phyloP scores from a whole-genome alignment of 345 rosid species.

The Acer negundo region DNA sequence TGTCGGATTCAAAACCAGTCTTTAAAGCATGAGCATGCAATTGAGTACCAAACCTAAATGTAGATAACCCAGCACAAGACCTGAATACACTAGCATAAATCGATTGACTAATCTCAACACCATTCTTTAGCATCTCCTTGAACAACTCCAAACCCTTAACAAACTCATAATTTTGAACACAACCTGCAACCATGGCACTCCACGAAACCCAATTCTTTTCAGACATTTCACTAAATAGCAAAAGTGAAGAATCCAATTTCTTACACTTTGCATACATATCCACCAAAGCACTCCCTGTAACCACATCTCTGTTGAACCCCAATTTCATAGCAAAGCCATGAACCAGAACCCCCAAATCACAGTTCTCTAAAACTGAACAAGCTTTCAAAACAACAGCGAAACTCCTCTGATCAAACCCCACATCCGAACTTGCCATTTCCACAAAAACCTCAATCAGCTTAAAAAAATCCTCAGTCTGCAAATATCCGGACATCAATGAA shows the following conservation, averaged over 20 bases:
- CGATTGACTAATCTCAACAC: slow-evolving; percentile 72
- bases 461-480: slow-evolving; percentile 51
- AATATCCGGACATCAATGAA: slow-evolving; percentile 76
- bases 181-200: slow-evolving; percentile 86
- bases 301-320: slow-evolving; percentile 65
- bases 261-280: slow-evolving; percentile 91
- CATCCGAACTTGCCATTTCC: slow-evolving; percentile 55
- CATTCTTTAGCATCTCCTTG: slow-evolving; percentile 64
- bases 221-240: slow-evolving; percentile 57
- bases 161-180: slow-evolving; percentile 61
- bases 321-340: slow-evolving; percentile 57
- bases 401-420: slow-evolving; percentile 50
- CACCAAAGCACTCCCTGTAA: slow-evolving; percentile 76
- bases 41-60: slow-evolving; percentile 61
- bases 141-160: slow-evolving; percentile 58
- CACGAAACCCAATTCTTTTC: slow-evolving; percentile 77
- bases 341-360: slow-evolving; percentile 60
- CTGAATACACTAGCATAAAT: slow-evolving; percentile 82
- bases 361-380: slow-evolving; percentile 52
- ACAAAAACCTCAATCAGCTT: slow-evolving; percentile 49
- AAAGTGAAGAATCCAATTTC: slow-evolving; percentile 54
- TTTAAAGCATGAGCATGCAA: slow-evolving; percentile 86
- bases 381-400: slow-evolving; percentile 67
- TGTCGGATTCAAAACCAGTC: slow-evolving; percentile 56
- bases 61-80: slow-evolving; percentile 68